Evolutionary conservation across 495 filamentous ascomycete genomes (phyloP).

Genomic region (Lichina pygmaea): DNA sequence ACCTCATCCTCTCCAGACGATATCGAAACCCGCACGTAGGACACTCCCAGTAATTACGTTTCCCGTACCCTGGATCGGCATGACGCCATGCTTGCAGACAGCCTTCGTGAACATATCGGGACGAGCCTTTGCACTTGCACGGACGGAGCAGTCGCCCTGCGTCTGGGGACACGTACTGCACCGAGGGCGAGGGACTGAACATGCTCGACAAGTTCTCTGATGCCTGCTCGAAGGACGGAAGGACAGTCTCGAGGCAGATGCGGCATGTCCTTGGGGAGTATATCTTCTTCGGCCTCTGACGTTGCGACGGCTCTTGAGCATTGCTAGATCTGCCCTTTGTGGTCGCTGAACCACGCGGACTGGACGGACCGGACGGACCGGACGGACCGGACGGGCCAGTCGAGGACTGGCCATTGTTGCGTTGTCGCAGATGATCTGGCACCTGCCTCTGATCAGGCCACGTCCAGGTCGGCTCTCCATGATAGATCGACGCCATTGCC

Average conservation of each 20-base stretch:
- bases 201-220: constrained; percentile 31
- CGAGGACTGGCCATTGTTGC: too few species aligned
- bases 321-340: too few species aligned
- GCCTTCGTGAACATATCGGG: constrained; percentile 85
- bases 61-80: constrained; percentile 35
- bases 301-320: too few species aligned
- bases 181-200: constrained; percentile 30
- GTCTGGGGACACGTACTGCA: constrained; percentile 50
- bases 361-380: too few species aligned
- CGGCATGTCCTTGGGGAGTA: constrained; percentile 46
- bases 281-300: not conserved
- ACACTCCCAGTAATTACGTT: constrained; percentile 59
- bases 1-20: constrained; percentile 41
- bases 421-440: too few species aligned
- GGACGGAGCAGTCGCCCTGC: constrained; percentile 65
- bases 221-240: constrained; percentile 45
- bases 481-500: too few species aligned
- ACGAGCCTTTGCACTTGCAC: constrained; percentile 77
- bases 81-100: constrained; percentile 73
- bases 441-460: too few species aligned
- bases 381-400: too few species aligned
- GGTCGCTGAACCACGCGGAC: too few species aligned
- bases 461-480: too few species aligned
- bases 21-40: constrained; percentile 75
- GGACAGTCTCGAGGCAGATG: constrained; percentile 71